Percentiles rank a stretch among this genome's conserved stretches.
Conservation (phyloP, 1,284 basidiomycete species). For the Somion occarium region DNA sequence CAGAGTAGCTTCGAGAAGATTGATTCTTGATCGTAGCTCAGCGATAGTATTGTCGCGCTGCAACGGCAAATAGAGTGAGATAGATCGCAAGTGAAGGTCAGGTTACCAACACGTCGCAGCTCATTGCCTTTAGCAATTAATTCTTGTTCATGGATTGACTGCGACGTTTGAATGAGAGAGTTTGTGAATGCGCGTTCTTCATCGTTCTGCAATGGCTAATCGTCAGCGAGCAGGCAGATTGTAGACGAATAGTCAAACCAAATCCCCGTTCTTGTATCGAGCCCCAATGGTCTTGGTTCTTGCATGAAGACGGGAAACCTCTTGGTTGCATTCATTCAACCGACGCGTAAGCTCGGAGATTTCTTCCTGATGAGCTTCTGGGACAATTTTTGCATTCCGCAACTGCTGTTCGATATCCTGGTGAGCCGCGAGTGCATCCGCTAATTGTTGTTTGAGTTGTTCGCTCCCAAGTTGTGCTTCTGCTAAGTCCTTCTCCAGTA, state of each 20-base stretch:
- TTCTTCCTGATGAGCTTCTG: constrained; percentile 14
- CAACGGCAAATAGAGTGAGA: no score
- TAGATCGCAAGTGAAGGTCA: neutral
- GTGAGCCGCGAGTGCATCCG: neutral
- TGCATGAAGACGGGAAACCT: constrained; percentile 20
- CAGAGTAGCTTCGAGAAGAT: constrained; percentile 26
- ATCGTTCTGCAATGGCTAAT: constrained; percentile 20
- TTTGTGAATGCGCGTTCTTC: constrained; percentile 34
- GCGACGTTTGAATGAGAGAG: constrained; percentile 27
- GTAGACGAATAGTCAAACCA: constrained; percentile 21
- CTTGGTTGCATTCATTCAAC: constrained; percentile 22
- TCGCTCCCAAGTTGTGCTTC: constrained; percentile 10
- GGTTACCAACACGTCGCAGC: constrained; percentile 28
- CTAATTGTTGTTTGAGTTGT: neutral
- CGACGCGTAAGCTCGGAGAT: constrained; percentile 20
- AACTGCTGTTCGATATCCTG: constrained; percentile 17
- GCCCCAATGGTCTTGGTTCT: constrained; percentile 27
- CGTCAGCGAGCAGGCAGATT: neutral
- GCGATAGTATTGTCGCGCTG: constrained; percentile 34
- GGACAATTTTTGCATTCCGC: constrained; percentile 15
- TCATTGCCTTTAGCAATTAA: constrained; percentile 35
- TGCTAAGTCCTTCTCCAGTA: constrained; percentile 15
- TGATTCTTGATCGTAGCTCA: constrained; percentile 27
- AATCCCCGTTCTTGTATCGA: constrained; percentile 30
- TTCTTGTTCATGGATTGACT: constrained; percentile 31